phyloP scores from a whole-genome alignment of 2,329 filamentous ascomycete species.

The Alternaria ethzedia region DNA sequence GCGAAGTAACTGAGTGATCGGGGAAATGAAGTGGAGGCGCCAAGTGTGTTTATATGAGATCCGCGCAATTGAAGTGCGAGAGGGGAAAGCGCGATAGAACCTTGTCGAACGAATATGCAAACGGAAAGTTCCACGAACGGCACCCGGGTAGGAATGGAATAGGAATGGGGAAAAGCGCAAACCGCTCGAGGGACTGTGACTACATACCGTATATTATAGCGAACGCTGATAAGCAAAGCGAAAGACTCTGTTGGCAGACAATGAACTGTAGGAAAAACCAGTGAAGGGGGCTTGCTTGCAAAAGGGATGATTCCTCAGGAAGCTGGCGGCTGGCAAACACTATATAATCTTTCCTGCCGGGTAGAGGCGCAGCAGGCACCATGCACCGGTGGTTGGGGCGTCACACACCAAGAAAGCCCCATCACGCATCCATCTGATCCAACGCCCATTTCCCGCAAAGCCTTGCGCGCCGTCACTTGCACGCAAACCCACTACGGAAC shows the following conservation, averaged over 20 bases:
- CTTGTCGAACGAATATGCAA: conserved; percentile 3
- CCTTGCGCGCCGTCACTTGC: conserved; percentile 3
- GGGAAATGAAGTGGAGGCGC: conserved; percentile 7
- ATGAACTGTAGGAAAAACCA: background rate
- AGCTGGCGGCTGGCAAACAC: conserved; percentile 13
- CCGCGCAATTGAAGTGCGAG: background rate
- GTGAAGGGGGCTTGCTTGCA: conserved; percentile 1
- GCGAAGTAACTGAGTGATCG: background rate
- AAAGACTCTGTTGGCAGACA: background rate
- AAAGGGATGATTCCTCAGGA: background rate
- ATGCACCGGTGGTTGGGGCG: conserved; percentile 19
- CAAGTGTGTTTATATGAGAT: conserved; percentile 7
- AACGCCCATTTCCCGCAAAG: background rate
- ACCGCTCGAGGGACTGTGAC: background rate
- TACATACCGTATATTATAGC: conserved; percentile 10
- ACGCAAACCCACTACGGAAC: background rate
- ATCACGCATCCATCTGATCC: conserved; percentile 1
- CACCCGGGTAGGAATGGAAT: background rate
- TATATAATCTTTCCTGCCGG: conserved; percentile 16
- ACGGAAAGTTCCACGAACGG: conserved; percentile 1
- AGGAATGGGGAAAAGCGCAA: background rate
- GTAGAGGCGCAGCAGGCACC: conserved; percentile 19
- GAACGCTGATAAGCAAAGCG: background rate
- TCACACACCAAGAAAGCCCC: conserved; percentile 6
- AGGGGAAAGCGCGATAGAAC: conserved; percentile 4